Percentiles rank a stretch among this genome's conserved stretches.
phyloP scores from a whole-genome alignment of 2,329 filamentous ascomycete genomes.

The Incumbomyces delicatus region DNA sequence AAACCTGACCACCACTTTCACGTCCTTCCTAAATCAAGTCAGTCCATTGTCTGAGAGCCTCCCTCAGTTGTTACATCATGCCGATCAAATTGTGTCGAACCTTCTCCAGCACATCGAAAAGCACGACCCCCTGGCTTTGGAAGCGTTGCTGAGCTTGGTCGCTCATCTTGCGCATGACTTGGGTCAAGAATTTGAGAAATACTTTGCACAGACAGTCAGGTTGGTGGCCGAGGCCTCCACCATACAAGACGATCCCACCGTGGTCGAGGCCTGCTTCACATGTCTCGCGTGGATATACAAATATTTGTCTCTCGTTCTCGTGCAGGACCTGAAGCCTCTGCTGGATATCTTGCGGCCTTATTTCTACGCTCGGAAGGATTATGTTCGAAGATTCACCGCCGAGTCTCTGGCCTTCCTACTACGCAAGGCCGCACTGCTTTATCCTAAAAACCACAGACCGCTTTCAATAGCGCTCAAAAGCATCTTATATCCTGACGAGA shows the following conservation, averaged over 20 bases:
- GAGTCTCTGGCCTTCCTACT: slow-evolving; percentile 92
- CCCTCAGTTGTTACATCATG: slow-evolving; percentile 82
- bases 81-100: slow-evolving; percentile 70
- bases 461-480: slow-evolving; percentile 62
- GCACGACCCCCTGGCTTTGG: slow-evolving; percentile 68
- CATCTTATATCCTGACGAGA: slow-evolving; percentile 57
- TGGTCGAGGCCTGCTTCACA: slow-evolving; percentile 97
- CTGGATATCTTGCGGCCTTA: slow-evolving; percentile 75
- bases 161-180: slow-evolving; percentile 93
- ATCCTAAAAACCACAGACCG: slow-evolving; percentile 60
- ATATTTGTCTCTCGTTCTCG: slow-evolving; percentile 78
- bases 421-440: slow-evolving; percentile 72
- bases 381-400: slow-evolving; percentile 84
- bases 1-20: slow-evolving; percentile 76
- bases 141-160: slow-evolving; percentile 78
- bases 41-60: slow-evolving; percentile 77
- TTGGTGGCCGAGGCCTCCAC: slow-evolving; percentile 70
- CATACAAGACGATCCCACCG: slow-evolving; percentile 66
- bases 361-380: slow-evolving; percentile 67
- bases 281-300: slow-evolving; percentile 95
- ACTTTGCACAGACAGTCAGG: slow-evolving; percentile 66
- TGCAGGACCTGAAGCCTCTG: slow-evolving; percentile 74
- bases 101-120: slow-evolving; percentile 67
- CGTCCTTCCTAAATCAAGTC: slow-evolving; percentile 64
- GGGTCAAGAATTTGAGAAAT: slow-evolving; percentile 74